A percentile compares a stretch with the other conserved stretches of the same genome.
These are phyloP conservation scores for Clarkia xantiana DNA, from an alignment of 345 rosid genomes.

Conservation along the genomic window DNA sequence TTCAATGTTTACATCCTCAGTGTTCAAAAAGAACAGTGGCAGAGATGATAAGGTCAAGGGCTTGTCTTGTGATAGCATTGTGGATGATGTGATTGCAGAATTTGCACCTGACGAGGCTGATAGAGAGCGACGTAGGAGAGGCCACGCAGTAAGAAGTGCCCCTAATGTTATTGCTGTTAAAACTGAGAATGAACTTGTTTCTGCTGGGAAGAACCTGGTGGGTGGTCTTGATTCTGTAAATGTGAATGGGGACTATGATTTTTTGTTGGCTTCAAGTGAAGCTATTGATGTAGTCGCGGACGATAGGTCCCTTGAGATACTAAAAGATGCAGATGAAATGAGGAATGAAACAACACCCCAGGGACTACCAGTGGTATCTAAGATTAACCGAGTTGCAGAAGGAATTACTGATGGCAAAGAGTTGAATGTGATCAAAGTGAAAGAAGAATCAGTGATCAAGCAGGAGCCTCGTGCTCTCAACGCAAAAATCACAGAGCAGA, in stretches of 20 bases:
- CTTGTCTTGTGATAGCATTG: slow-evolving; percentile 42
- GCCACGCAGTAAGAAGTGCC: slow-evolving; percentile 14
- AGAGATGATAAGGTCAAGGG: slow-evolving; percentile 47
- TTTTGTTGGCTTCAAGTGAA: slow-evolving; percentile 3
- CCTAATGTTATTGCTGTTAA: slow-evolving; percentile 8
- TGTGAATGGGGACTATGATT: slow-evolving; percentile 3
- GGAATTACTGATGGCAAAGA: slow-evolving; percentile 12
- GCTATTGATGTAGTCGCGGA: slow-evolving; percentile 12
- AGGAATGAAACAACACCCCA: neutral
- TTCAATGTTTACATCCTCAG: slow-evolving; percentile 62
- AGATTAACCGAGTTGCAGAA: slow-evolving; percentile 3
- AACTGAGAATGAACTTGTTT: slow-evolving; percentile 16
- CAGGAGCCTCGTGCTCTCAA: slow-evolving; percentile 33
- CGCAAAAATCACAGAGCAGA: slow-evolving; percentile 53
- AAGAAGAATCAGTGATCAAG: slow-evolving; percentile 22
- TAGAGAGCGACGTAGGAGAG: slow-evolving; percentile 47
- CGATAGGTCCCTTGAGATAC: slow-evolving; percentile 3
- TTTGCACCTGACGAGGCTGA: slow-evolving; percentile 70
- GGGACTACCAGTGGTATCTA: neutral
- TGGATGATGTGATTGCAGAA: slow-evolving; percentile 67
- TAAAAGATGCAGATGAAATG: slow-evolving; percentile 5
- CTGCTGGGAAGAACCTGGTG: slow-evolving; percentile 5
- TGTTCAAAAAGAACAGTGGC: slow-evolving; percentile 42
- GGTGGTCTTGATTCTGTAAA: slow-evolving; percentile 1
- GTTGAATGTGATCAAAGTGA: slow-evolving; percentile 15